A percentile compares a stretch with the other conserved stretches of the same genome.
These are phyloP conservation scores for Kandelia obovata DNA, from an alignment of 345 rosid genomes.

Conservation along the genomic window DNA sequence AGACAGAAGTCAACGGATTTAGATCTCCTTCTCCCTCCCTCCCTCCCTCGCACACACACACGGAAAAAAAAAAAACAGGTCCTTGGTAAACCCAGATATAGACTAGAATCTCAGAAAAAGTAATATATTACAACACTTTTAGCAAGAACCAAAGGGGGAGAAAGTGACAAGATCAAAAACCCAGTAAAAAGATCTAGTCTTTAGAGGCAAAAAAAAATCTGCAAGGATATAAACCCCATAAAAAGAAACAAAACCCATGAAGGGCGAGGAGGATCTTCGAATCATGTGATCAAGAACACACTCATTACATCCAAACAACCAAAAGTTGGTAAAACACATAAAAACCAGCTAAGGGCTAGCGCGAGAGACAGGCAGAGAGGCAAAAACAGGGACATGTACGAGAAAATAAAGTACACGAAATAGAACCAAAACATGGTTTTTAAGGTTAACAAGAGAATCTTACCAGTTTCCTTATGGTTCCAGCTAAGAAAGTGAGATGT, in stretches of 20 bases:
- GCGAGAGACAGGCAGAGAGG: background rate
- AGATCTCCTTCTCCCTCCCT: background rate
- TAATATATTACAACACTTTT: background rate
- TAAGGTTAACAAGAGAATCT: slow-evolving; percentile 30
- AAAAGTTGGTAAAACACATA: background rate
- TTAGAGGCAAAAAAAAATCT: slow-evolving; percentile 2
- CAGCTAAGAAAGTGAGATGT: slow-evolving; percentile 10
- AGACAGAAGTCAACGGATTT: slow-evolving; percentile 1
- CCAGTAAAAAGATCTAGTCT: slow-evolving; percentile 16
- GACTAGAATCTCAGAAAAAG: background rate
- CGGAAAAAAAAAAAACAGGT: background rate
- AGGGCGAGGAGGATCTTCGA: slow-evolving; percentile 15
- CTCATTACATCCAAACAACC: slow-evolving; percentile 8
- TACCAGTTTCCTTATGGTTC: slow-evolving; percentile 34
- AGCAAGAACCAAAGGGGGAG: background rate
- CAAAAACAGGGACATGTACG: background rate
- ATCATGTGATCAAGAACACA: slow-evolving; percentile 27
- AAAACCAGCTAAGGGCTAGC: background rate
- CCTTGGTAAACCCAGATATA: background rate
- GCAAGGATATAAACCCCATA: background rate
- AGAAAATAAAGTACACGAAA: background rate
- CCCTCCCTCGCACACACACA: background rate
- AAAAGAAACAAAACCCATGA: slow-evolving; percentile 12
- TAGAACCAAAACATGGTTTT: background rate
- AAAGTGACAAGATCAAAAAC: slow-evolving; percentile 8